These are phyloP conservation scores for Trichosporon ovoides DNA, from an alignment of 1,284 basidiomycete species.

Conservation along the genomic window DNA sequence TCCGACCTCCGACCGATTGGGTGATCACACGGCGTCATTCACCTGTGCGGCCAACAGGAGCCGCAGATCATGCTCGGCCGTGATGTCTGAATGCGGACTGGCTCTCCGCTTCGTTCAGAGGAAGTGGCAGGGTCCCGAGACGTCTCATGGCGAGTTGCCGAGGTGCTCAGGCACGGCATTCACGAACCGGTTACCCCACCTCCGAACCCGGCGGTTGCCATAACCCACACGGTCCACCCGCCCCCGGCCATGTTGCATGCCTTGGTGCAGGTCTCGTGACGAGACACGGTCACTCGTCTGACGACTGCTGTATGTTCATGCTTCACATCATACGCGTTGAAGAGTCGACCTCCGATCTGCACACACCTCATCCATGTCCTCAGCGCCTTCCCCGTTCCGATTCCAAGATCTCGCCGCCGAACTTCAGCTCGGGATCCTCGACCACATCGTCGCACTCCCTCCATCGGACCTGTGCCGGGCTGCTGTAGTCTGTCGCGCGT, in stretches of 20 bases:
- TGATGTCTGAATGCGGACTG: too few species aligned
- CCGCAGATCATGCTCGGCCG: too few species aligned
- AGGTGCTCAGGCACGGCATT: not conserved
- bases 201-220: not conserved
- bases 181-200: conserved; percentile 1
- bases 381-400: not conserved
- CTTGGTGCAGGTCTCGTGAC: not conserved
- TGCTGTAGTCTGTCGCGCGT: not conserved
- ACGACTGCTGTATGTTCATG: not conserved
- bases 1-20: too few species aligned
- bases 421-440: conserved; percentile 11
- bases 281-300: not conserved
- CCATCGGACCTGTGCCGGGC: conserved; percentile 7
- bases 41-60: too few species aligned
- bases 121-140: not conserved
- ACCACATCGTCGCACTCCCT: conserved; percentile 7
- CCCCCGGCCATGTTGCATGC: not conserved
- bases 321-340: not conserved
- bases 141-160: not conserved
- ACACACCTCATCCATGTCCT: not conserved
- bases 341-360: not conserved
- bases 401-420: conserved; percentile 13
- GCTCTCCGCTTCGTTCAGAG: too few species aligned
- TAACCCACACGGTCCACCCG: not conserved
- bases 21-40: too few species aligned